Percentiles rank a stretch among this genome's conserved stretches.
These are phyloP conservation scores for Gastrodia elata DNA, from an alignment of 106 monocot genomes.

Conservation along the genomic window DNA sequence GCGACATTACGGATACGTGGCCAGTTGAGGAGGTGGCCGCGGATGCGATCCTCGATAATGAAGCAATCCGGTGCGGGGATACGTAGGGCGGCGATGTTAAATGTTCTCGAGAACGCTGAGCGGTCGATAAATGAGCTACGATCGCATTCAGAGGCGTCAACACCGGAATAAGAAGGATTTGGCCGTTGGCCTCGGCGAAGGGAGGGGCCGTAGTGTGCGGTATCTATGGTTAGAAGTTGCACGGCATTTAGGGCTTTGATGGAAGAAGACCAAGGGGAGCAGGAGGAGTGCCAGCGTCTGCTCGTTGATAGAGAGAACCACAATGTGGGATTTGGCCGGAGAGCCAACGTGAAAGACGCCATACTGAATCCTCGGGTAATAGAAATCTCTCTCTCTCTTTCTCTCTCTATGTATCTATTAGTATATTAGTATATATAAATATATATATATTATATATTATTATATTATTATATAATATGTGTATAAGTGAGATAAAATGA, in stretches of 20 bases:
- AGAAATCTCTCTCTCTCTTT: no score
- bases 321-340: neutral
- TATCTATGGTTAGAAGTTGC: conserved; percentile 4
- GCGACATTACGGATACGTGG: conserved; percentile 81
- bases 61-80: conserved; percentile 63
- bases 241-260: neutral
- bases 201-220: conserved; percentile 35
- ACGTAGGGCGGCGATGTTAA: conserved; percentile 64
- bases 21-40: conserved; percentile 99
- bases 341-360: neutral
- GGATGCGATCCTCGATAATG: conserved; percentile 71
- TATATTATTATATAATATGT: no score
- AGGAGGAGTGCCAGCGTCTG: neutral
- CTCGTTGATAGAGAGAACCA: neutral
- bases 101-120: conserved; percentile 38
- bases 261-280: no score
- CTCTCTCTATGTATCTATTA: no score
- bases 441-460: no score
- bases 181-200: conserved; percentile 25
- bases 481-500: no score
- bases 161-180: neutral
- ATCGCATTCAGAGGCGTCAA: neutral
- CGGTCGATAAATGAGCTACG: conserved; percentile 17
- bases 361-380: neutral
- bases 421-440: no score